Evolutionary conservation across 2,329 filamentous ascomycete genomes (phyloP), one percentile per base, ranked within the genome.

Genomic region (Emergomyces africanus): DNA sequence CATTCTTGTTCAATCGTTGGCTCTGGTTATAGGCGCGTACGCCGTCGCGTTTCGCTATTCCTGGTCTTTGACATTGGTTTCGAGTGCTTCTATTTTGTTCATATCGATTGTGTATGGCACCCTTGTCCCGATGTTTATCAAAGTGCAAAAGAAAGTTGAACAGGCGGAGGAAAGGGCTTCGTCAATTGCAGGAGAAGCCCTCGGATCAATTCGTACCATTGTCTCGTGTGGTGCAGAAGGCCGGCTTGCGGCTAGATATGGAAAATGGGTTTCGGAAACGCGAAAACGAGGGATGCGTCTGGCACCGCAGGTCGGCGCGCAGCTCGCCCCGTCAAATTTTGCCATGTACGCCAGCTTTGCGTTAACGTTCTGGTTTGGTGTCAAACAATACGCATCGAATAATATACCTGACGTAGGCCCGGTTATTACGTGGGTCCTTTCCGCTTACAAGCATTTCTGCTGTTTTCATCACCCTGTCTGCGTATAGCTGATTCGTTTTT

Each of bases 51-150:
- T 82, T 61, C 66, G 71, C 18, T 80, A 79, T 60, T 78, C 75
- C 35, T 80, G 79, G 77, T 69, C 77, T 15, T 67, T 82, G n/a
- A 80, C 78, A 0, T 70, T 82, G 0, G 78, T 79, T 2, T 73
- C 77, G 0, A 79, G 75, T 42, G 72, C 77, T 0, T 70, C 75
- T 0, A 65, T 83, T 2, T 66, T 78, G 6, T 77, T 77, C 57
- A 71, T 78, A 8, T 30, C 72, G 0, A 25, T 73, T 15, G 62
- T 68, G 2, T 72, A 70, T 53, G 62, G 64, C 3, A 37, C 73
- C 6, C 68, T 69, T 1, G 48, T 72, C 0, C 74, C 75, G 0
- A 56, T 70, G 2, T 66, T 74, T 6, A 63, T 70, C 6, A 69
- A 71, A 37, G 56, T 64, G 0, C 68, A 73, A n/a, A 66, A 70